Evolutionary conservation across 2,329 filamentous ascomycete species (phyloP), one percentile per base, ranked within the genome.

Genomic region (Rosellinia necatrix): DNA sequence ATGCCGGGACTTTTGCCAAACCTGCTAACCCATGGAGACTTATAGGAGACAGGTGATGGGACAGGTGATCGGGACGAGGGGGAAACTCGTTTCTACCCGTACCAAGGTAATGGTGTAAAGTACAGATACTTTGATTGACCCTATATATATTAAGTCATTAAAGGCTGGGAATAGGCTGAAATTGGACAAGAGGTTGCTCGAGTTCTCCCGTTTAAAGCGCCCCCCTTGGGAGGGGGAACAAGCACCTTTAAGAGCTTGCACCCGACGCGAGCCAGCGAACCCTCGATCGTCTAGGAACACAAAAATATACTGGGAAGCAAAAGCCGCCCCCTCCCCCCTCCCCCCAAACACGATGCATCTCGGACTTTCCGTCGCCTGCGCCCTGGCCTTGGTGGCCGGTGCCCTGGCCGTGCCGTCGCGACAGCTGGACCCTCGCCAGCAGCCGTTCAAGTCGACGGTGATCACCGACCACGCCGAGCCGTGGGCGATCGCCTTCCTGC

Each of bases 81-180:
- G 34, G 32, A 53, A 47, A 32, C 41, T 47, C 50, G 34, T 47
- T 47, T 53, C 32, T 53, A 46, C 49, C 17, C 9, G 41, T 53
- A 10, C 22, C 19, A 12, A 32, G 32, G 22, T 49, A n/a, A n/a
- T n/a, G n/a, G n/a, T 24, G 38, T 49, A 49, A 49, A 55, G 46
- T 55, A 46, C 24, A 55, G 30, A 55, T 25, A 25, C 25, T 49
- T 15, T 49, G 47, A 51, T 51, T 41, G 15, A 42, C 41, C 40
- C 47, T 25, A 48, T 32, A 42, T 56, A 42, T 35, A 51, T 48
- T 22, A 52, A 41, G 53, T 42, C 34, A 42, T 50, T 47, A 43
- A 56, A 51, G 53, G 53, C 35, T 42, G 42, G 48, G 34, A 56
- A 56, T 56, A 56, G 53, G 34, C 53, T 56, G 41, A 56, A 56